These are phyloP conservation scores for Nannizzia gypsea DNA, from an alignment of 2,329 filamentous ascomycete species.

Conservation along the genomic window DNA sequence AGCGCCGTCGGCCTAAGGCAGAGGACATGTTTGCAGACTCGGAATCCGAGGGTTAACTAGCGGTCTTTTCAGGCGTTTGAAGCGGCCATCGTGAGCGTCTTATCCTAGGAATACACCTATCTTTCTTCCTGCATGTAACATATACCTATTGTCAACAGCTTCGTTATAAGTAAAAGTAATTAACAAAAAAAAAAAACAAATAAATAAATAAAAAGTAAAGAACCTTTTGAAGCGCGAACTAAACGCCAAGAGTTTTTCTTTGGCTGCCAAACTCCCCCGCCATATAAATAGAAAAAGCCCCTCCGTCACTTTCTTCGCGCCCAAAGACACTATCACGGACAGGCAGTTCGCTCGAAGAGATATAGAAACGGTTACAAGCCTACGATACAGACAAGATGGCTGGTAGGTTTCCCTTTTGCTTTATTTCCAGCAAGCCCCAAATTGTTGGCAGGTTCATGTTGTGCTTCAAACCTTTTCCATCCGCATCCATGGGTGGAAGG, in stretches of 20 bases:
- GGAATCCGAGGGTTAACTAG: conserved; percentile 38
- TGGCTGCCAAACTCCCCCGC: background rate
- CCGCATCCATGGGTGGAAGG: background rate
- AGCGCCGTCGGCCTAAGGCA: conserved; percentile 56
- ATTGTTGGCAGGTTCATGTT: background rate
- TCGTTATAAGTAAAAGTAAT: background rate
- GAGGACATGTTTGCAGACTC: conserved; percentile 83
- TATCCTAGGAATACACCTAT: background rate
- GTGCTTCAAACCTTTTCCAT: background rate
- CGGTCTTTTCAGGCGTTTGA: background rate
- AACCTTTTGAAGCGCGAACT: background rate
- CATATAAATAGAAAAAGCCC: background rate
- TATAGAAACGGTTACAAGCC: background rate
- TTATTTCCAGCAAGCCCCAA: conserved; percentile 10
- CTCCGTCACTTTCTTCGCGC: background rate
- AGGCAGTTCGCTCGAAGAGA: background rate
- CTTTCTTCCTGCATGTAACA: background rate
- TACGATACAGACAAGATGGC: conserved; percentile 23
- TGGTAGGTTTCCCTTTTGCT: conserved; percentile 20
- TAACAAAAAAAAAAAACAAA: too few species aligned
- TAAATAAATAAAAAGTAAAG: too few species aligned
- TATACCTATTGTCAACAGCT: background rate
- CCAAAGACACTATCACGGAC: background rate
- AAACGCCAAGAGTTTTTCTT: conserved; percentile 1
- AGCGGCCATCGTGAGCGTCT: background rate